Percentiles rank a stretch among this genome's conserved stretches.
phyloP scores from a whole-genome alignment of 345 rosid species.

The Lumnitzera littorea region DNA sequence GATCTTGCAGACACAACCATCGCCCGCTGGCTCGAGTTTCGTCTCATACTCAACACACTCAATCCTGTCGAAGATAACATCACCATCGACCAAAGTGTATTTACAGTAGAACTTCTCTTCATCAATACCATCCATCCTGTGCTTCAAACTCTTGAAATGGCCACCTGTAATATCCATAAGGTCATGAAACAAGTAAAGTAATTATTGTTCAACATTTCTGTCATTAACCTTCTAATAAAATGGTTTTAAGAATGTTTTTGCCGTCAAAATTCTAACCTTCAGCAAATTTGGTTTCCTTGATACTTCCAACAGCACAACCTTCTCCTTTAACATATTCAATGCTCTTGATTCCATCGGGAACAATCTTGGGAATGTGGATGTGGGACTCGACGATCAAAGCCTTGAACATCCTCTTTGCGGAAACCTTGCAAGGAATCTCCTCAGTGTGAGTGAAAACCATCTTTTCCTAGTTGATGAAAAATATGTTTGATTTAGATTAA shows the following conservation, averaged over 20 bases:
- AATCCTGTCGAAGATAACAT: slow-evolving; percentile 13
- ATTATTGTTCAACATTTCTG: too few species aligned
- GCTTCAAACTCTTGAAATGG: slow-evolving; percentile 17
- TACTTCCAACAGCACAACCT: slow-evolving; percentile 1
- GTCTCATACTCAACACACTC: slow-evolving; percentile 19
- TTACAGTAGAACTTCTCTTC: slow-evolving; percentile 12
- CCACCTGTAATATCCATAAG: slow-evolving; percentile 1
- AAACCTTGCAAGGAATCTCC: not conserved
- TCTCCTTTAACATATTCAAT: slow-evolving; percentile 7
- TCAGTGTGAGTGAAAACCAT: not conserved
- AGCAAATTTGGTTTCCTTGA: slow-evolving; percentile 3
- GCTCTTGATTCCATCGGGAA: not conserved
- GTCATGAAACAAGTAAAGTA: too few species aligned
- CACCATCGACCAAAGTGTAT: slow-evolving; percentile 33
- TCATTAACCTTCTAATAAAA: too few species aligned
- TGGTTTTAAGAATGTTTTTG: not conserved
- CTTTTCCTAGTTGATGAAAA: not conserved
- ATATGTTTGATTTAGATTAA: not conserved
- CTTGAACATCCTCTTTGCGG: slow-evolving; percentile 8
- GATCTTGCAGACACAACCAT: slow-evolving; percentile 19
- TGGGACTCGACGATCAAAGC: slow-evolving; percentile 6
- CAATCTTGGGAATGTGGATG: slow-evolving; percentile 7
- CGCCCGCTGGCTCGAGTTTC: slow-evolving; percentile 17
- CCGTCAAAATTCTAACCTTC: slow-evolving; percentile 1
- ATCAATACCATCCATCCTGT: slow-evolving; percentile 26